Evolutionary conservation across 495 filamentous ascomycete species (phyloP), one percentile per base, ranked within the genome.

Genomic region (Aspergillus heteromorphus): DNA sequence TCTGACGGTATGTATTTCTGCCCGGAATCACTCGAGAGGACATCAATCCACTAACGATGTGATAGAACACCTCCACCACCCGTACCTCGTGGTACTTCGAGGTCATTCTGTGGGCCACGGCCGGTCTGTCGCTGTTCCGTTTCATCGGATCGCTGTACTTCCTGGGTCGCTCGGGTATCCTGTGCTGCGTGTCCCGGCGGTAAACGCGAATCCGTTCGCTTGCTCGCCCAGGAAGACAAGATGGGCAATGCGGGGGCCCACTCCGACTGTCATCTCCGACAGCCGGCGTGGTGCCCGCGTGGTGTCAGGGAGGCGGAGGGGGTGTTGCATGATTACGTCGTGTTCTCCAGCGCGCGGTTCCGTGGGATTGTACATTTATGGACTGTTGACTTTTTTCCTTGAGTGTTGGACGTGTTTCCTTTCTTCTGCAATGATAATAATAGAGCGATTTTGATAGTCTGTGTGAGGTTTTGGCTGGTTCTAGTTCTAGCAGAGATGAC

Each of bases 131-230:
- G 0, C 53, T 91, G 34, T 71, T 95, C 63, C 86, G 90, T 48
- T 93, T 93, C 71, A 71, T 86, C 51, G 89, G 89, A 53, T 91
- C 88, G 68, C 70, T 87, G 60, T 92, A 86, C 85, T 95, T 95
- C 82, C 74, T 95, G 49, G 86, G 87, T 50, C 81, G 79, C 66
- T 87, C 87, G 14, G 89, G 89, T 62, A 81, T 92, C 65, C 83
- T 92, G 73, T 90, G 85, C 79, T 92, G 89, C 75, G 88, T 92
- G 29, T 47, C 49, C 7, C 42, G 57, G 48, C 50, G 50, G 6
- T 52, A 20, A 52, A 2, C 34, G 31, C 2, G 14, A 7, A 14
- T 19, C 20, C 27, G 6, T 14, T 5, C 9, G 9, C 9, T 2
- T 27, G 6, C 40, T 8, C n/a, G 4, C 6, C n/a, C 11, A 27